A percentile compares a stretch with the other conserved stretches of the same genome.
These are phyloP conservation scores for Trypanosoma avium DNA, from an alignment of 208 protist genomes.

Conservation along the genomic window DNA sequence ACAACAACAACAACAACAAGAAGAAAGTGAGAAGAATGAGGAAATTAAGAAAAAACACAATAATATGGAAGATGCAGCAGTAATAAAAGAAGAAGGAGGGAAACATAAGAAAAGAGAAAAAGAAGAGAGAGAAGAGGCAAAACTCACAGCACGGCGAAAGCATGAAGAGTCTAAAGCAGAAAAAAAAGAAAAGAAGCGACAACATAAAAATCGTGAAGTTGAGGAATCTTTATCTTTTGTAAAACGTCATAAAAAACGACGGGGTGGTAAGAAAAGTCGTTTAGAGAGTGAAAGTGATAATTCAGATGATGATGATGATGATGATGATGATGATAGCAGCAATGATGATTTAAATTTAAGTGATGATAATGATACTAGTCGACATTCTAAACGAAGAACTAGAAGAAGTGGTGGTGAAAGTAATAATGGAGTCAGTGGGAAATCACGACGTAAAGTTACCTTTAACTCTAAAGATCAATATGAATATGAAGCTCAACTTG, in stretches of 20 bases:
- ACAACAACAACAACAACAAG: conserved; percentile 10
- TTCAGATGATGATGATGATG: conserved; percentile 3
- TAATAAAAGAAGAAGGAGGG: conserved; percentile 1
- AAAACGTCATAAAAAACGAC: background rate
- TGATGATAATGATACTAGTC: background rate
- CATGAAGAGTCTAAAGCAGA: background rate
- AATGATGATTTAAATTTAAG: conserved; percentile 21
- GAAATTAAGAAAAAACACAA: no score
- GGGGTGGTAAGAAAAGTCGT: background rate
- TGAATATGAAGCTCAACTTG: conserved; percentile 1
- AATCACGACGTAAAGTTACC: background rate
- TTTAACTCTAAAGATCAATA: conserved; percentile 1
- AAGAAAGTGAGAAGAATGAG: background rate
- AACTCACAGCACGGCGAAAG: conserved; percentile 9
- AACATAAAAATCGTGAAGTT: conserved; percentile 3
- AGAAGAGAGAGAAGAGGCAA: background rate
- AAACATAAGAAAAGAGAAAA: background rate
- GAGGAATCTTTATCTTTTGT: background rate
- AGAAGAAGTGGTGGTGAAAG: background rate
- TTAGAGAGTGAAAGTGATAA: background rate
- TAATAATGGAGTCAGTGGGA: background rate
- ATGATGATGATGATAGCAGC: background rate
- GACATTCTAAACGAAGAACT: no score
- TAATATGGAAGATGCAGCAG: no score
- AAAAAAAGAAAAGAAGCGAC: conserved; percentile 33